Evolutionary conservation across 1,284 basidiomycete genomes (phyloP).

Genomic region (Ceratobasidium sp.): DNA sequence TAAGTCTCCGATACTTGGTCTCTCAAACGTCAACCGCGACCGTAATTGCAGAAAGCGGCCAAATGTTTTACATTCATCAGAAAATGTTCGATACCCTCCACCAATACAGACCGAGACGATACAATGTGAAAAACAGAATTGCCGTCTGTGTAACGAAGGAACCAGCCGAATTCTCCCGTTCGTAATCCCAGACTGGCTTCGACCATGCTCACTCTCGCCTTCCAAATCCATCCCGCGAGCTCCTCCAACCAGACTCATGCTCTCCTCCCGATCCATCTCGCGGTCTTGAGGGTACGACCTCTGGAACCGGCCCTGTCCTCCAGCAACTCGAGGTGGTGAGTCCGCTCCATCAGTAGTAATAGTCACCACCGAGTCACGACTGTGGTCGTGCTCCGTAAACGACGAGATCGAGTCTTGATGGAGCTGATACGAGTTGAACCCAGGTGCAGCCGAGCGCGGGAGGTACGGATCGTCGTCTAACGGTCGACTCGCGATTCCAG

Average conservation of each 20-base stretch:
- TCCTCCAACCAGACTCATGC: conserved; percentile 57
- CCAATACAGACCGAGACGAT: too few species aligned
- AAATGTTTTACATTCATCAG: too few species aligned
- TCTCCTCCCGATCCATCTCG: conserved; percentile 61
- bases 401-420: conserved; percentile 35
- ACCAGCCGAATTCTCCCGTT: conserved; percentile 46
- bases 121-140: too few species aligned
- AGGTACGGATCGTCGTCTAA: conserved; percentile 57
- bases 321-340: conserved; percentile 34
- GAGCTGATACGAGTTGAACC: conserved; percentile 8
- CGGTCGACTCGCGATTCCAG: background rate
- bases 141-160: conserved; percentile 44
- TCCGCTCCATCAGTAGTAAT: conserved; percentile 48
- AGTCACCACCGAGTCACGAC: conserved; percentile 28
- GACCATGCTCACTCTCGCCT: conserved; percentile 5
- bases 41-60: too few species aligned
- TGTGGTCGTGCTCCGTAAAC: conserved; percentile 43
- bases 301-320: conserved; percentile 51
- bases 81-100: too few species aligned
- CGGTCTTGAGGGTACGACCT: conserved; percentile 57
- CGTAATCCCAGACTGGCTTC: conserved; percentile 10
- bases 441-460: conserved; percentile 53
- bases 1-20: too few species aligned
- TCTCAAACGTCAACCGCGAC: too few species aligned
- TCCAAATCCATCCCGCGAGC: conserved; percentile 43